Evolutionary conservation across 805 yeast species (phyloP), one percentile per base, ranked within the genome.

Genomic region (Blastobotrys americana): DNA sequence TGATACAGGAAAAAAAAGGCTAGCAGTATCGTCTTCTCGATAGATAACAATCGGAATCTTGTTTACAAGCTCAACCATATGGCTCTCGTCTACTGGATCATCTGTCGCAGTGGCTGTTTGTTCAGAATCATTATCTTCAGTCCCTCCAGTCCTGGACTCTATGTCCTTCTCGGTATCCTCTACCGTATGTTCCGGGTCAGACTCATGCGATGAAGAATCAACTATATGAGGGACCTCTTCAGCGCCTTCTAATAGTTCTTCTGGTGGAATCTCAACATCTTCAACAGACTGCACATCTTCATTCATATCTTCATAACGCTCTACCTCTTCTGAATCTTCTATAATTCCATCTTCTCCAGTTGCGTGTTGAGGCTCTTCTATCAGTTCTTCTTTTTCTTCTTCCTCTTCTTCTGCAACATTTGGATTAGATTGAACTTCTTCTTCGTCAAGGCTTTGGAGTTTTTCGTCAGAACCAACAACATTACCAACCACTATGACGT

Each of bases 261-360:
- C n/a, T n/a, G n/a, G n/a, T n/a, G n/a, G n/a, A n/a, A n/a, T n/a
- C n/a, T 27, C 13, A 9, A 13, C 33, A 10, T 27, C 33, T 10
- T 27, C 33, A 27, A 27, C 33, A 9, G 9, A 10, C 9, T 27
- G 13, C 33, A 27, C 33, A 27, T 9, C 33, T 27, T 10, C 33
- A 10, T 27, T 13, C 13, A 13, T 27, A 27, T 27, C 13, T 27
- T 27, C 33, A 27, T 27, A 13, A 27, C 13, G 9, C 33, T 27
- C 33, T 27, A 13, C 19, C 35, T 48, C 45, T 16, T 36, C 37
- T 16, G 19, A 23, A 27, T 36, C 20, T 8, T 17, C 19, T 8
- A 15, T 27, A 13, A 16, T 27, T 3, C 20, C 19, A 5, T 15
- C n/a, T n/a, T 36, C 39, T 13, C 22, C 39, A 3, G 10, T 18